Conservation (phyloP, 371 early-diverging fungal species). For the Apophysomyces trapeziformis region DNA sequence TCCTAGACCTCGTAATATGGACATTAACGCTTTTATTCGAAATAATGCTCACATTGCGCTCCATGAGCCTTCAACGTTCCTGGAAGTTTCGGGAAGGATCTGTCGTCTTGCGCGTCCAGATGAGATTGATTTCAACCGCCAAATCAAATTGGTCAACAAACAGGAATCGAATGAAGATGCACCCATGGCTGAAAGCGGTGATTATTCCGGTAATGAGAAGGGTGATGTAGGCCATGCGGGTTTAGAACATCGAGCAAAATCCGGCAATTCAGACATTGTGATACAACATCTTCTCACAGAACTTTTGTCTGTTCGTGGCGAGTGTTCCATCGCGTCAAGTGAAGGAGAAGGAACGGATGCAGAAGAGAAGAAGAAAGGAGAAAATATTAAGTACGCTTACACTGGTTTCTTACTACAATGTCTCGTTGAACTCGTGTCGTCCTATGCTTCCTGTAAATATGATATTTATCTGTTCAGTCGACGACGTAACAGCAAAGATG, state of each 20-base stretch:
- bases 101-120: conserved; percentile 72
- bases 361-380: conserved; percentile 32
- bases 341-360: conserved; percentile 19
- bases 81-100: conserved; percentile 64
- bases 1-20: conserved; percentile 73
- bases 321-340: conserved; percentile 20
- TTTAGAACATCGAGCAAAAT: conserved; percentile 10
- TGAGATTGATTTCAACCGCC: conserved; percentile 54
- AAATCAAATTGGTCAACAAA: conserved; percentile 51
- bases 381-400: conserved; percentile 56
- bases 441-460: conserved; percentile 83
- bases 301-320: conserved; percentile 31
- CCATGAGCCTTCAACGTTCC: conserved; percentile 76
- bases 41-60: conserved; percentile 73
- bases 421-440: conserved; percentile 82
- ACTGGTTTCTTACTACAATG: conserved; percentile 87
- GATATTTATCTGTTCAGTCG: conserved; percentile 71
- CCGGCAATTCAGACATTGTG: conserved; percentile 34
- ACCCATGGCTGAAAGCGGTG: conserved; percentile 12
- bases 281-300: conserved; percentile 46
- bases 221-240: not conserved
- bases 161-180: conserved; percentile 22
- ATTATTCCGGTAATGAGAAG: not conserved
- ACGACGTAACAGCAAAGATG: conserved; percentile 52
- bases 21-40: conserved; percentile 75